Conservation (phyloP, 2,329 filamentous ascomycete genomes). For the Venturia asperata region DNA sequence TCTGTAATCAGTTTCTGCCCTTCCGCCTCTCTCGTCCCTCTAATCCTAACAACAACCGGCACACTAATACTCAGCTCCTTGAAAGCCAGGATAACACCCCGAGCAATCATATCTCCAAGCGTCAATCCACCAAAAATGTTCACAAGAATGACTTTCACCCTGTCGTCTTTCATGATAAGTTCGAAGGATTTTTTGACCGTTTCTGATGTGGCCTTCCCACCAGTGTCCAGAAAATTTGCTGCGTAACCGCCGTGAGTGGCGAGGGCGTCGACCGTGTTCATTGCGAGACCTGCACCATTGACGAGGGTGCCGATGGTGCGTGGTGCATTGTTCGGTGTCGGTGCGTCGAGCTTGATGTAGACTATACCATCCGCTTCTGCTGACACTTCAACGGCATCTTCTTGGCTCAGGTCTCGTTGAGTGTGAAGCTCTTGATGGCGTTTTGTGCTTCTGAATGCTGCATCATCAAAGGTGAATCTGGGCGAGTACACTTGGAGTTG, state of each 20-base stretch:
- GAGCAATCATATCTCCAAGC: constrained; percentile 73
- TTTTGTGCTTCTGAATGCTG: constrained; percentile 55
- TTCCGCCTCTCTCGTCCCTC: constrained; percentile 65
- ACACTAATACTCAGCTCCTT: constrained; percentile 53
- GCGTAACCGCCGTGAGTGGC: constrained; percentile 52
- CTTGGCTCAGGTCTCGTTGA: constrained; percentile 45
- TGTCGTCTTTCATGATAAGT: constrained; percentile 61
- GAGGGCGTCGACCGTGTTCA: constrained; percentile 84
- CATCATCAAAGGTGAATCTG: constrained; percentile 62
- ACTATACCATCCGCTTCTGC: constrained; percentile 68
- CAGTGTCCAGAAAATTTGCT: constrained; percentile 83
- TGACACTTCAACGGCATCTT: constrained; percentile 52
- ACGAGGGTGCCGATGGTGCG: constrained; percentile 70
- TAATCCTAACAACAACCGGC: constrained; percentile 69
- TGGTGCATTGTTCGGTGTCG: constrained; percentile 14
- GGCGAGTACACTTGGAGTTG: constrained; percentile 47
- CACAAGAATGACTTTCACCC: constrained; percentile 66
- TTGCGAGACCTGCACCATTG: constrained; percentile 82
- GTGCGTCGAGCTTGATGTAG: constrained; percentile 55
- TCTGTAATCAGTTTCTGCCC: constrained; percentile 63
- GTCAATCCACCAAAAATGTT: constrained; percentile 67
- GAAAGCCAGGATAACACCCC: constrained; percentile 66
- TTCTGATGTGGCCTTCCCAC: constrained; percentile 75
- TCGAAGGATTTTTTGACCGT: constrained; percentile 74
- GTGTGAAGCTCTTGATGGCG: constrained; percentile 54